Evolutionary conservation across 306 rosid species (phyloP).

Genomic region (Prunus dulcis): DNA sequence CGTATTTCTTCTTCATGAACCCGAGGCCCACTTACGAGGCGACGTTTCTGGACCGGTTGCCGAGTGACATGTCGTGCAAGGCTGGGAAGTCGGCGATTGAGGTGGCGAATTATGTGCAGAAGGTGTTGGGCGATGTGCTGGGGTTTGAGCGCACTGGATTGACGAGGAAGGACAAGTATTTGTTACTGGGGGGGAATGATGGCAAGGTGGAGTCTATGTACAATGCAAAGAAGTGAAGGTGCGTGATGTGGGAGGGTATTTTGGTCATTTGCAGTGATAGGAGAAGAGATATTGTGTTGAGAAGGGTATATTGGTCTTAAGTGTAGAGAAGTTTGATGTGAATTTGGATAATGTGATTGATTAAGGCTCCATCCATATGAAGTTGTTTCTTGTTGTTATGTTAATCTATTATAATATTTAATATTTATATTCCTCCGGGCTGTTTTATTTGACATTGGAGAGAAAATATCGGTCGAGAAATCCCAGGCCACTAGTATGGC

Average conservation of each 20-base stretch:
- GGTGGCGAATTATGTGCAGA: conserved; percentile 97
- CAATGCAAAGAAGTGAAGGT: conserved; percentile 45
- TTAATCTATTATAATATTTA: background rate
- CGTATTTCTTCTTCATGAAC: conserved; percentile 94
- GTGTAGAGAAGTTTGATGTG: background rate
- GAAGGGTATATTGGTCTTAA: background rate
- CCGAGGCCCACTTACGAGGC: conserved; percentile 84
- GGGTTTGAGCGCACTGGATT: conserved; percentile 83
- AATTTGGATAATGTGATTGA: background rate
- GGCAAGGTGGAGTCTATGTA: conserved; percentile 90
- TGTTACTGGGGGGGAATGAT: conserved; percentile 92
- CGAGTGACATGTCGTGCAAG: conserved; percentile 67
- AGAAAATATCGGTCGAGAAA: no score
- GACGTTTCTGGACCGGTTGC: conserved; percentile 62
- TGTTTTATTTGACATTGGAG: no score
- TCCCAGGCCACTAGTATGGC: no score
- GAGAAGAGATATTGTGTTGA: background rate
- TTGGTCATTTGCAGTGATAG: background rate
- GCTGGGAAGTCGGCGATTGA: conserved; percentile 82
- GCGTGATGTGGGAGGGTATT: background rate
- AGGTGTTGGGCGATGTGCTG: conserved; percentile 66
- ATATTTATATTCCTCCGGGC: no score
- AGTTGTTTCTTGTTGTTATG: background rate
- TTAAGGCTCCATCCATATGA: background rate
- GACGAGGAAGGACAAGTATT: conserved; percentile 80